Conservation (phyloP, 257 asterid species). For the Catharanthus roseus region DNA sequence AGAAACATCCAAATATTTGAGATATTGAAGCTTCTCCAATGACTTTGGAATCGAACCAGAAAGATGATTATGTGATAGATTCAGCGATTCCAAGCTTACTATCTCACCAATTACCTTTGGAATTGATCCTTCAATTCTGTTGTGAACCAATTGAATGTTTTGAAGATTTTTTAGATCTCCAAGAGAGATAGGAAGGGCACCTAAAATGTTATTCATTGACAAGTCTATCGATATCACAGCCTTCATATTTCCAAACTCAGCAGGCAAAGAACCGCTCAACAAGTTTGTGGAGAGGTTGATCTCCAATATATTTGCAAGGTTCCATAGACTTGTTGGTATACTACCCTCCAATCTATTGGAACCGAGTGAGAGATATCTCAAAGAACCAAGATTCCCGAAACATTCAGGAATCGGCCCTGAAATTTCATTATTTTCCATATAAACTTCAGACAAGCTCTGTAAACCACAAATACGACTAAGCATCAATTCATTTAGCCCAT, state of each 20-base stretch:
- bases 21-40: no score
- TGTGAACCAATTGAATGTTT: conserved; percentile 16
- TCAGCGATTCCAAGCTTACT: no score
- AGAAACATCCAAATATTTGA: no score
- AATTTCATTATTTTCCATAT: neutral
- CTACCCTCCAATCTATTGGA: neutral
- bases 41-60: no score
- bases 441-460: neutral
- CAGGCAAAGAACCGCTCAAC: no score
- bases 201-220: no score
- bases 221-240: no score
- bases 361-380: neutral
- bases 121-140: conserved; percentile 22
- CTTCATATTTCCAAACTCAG: no score
- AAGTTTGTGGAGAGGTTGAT: conserved; percentile 4
- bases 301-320: neutral
- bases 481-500: neutral
- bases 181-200: conserved; percentile 18
- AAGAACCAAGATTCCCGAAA: neutral
- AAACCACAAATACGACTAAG: neutral
- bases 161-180: conserved; percentile 10
- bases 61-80: no score
- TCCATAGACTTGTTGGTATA: neutral
- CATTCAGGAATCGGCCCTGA: no score
- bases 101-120: no score